Evolutionary conservation across 148 eudicot genomes (phyloP).

Genomic region (Cornus kousa): DNA sequence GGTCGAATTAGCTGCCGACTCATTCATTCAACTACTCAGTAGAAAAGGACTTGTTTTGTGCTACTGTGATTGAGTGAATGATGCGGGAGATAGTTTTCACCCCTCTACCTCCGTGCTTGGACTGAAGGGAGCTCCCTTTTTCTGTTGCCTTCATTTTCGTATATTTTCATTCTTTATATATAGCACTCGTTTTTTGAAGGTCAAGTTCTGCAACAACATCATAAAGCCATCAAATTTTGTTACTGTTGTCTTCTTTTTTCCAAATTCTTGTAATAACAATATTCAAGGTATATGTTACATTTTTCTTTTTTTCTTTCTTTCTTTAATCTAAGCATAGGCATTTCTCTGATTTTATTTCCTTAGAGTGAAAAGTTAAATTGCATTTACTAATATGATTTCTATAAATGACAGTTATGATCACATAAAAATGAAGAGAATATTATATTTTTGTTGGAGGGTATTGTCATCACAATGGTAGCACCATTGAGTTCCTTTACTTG

Average conservation of each 20-base stretch:
- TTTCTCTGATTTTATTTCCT: not conserved
- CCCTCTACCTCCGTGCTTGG: conserved; percentile 89
- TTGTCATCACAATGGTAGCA: too few species aligned
- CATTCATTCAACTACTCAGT: conserved; percentile 93
- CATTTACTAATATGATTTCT: not conserved
- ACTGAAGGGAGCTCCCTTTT: conserved; percentile 99
- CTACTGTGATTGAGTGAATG: conserved; percentile 98
- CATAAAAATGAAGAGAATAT: not conserved
- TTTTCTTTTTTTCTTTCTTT: too few species aligned
- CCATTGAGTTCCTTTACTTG: too few species aligned
- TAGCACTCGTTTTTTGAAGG: too few species aligned
- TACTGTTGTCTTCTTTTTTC: not conserved
- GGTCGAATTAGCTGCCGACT: conserved; percentile 98
- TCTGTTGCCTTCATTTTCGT: conserved; percentile 29
- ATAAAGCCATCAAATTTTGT: too few species aligned
- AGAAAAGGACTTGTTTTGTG: conserved; percentile 33
- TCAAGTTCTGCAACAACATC: too few species aligned
- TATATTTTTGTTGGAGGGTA: not conserved
- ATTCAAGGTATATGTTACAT: not conserved
- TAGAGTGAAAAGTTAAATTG: not conserved
- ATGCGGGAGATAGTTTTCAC: conserved; percentile 99
- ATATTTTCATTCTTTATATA: too few species aligned
- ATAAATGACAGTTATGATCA: not conserved
- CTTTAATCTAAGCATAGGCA: not conserved
- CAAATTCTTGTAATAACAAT: not conserved